Evolutionary conservation across 2,329 filamentous ascomycete species (phyloP).

Genomic region (Trichoderma afroharzianum): DNA sequence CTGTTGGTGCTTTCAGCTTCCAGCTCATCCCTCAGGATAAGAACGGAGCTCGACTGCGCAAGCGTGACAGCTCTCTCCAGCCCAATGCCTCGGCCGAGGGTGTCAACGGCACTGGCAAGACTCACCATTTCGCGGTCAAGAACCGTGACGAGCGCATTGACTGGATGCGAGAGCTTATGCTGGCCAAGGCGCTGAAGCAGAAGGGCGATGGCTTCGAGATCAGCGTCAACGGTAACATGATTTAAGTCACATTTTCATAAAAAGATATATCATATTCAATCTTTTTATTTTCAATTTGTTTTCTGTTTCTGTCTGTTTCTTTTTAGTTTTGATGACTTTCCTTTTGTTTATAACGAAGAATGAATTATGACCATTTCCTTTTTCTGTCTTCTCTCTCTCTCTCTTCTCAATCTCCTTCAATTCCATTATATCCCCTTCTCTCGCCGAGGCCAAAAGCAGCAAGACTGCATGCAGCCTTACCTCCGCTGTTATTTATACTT

Average conservation of each 20-base stretch:
- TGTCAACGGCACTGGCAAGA: constrained; percentile 67
- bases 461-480: not conserved
- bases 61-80: constrained; percentile 48
- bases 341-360: constrained; percentile 7
- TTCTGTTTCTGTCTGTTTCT: not conserved
- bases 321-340: constrained; percentile 14
- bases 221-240: constrained; percentile 76
- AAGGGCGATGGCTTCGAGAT: constrained; percentile 82
- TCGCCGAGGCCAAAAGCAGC: not conserved
- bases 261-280: not conserved
- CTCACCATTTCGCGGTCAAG: constrained; percentile 90
- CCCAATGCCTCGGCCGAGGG: constrained; percentile 39
- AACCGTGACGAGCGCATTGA: constrained; percentile 87
- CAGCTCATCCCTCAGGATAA: constrained; percentile 73
- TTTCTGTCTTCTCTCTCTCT: constrained; percentile 7
- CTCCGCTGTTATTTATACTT: not conserved
- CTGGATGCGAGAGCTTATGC: constrained; percentile 94
- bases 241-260: constrained; percentile 38
- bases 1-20: constrained; percentile 72
- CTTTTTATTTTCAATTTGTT: not conserved
- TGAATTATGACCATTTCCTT: constrained; percentile 13
- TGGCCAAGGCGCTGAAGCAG: constrained; percentile 80
- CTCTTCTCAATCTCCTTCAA: constrained; percentile 19
- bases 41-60: constrained; percentile 51
- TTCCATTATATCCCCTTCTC: constrained; percentile 5